These are phyloP conservation scores for Suillus alpinus DNA, from an alignment of 768 basidiomycete genomes.

Conservation along the genomic window DNA sequence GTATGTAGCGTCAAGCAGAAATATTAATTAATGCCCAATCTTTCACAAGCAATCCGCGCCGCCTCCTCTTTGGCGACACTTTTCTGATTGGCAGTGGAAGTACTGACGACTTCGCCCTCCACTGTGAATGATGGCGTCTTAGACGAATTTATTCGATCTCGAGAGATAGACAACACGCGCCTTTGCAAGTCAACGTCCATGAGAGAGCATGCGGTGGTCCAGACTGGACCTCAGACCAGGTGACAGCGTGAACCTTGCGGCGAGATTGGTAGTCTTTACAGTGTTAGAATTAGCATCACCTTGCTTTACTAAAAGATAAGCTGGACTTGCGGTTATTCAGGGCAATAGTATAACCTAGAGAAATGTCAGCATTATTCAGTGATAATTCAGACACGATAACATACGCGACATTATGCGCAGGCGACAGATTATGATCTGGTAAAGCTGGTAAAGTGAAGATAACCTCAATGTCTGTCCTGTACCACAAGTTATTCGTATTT, in stretches of 20 bases:
- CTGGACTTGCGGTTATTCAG: constrained; percentile 48
- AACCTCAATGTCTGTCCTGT: neutral
- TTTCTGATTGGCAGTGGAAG: constrained; percentile 43
- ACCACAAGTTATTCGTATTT: constrained; percentile 11
- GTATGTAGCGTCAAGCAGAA: constrained; percentile 4
- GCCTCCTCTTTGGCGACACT: constrained; percentile 47
- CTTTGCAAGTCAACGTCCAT: constrained; percentile 60
- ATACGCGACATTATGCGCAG: constrained; percentile 11
- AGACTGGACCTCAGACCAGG: constrained; percentile 36
- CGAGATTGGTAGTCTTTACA: constrained; percentile 37
- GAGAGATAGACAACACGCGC: constrained; percentile 32
- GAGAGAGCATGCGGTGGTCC: constrained; percentile 41
- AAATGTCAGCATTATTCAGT: constrained; percentile 10
- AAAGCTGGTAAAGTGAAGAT: neutral
- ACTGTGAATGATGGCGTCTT: constrained; percentile 34
- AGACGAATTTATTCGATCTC: neutral
- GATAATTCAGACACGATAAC: neutral
- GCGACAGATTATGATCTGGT: neutral
- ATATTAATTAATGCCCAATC: constrained; percentile 19
- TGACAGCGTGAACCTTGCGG: constrained; percentile 31
- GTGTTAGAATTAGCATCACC: neutral
- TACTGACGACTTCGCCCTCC: constrained; percentile 44
- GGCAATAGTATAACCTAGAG: constrained; percentile 28
- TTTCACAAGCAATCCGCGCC: constrained; percentile 42
- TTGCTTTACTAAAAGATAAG: neutral